Conservation (phyloP, 2,329 filamentous ascomycete species). For the Teratosphaeria viscida region DNA sequence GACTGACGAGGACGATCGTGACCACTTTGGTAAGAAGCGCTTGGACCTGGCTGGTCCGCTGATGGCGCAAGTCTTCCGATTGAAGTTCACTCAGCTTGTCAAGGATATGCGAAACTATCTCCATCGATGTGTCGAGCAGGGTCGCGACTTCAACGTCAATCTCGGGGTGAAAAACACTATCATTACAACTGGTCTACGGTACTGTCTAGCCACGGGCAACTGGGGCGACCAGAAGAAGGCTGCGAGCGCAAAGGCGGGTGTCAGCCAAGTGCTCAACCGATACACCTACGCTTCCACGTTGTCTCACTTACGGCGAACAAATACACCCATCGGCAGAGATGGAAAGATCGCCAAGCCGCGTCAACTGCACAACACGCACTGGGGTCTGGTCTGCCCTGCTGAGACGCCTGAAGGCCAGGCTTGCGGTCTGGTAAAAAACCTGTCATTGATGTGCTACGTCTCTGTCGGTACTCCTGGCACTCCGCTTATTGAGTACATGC, state of each 20-base stretch:
- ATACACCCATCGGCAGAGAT: slow-evolving; percentile 94
- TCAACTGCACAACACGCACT: slow-evolving; percentile 96
- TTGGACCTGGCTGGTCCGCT: slow-evolving; percentile 89
- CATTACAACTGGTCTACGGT: slow-evolving; percentile 87
- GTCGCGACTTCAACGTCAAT: slow-evolving; percentile 79
- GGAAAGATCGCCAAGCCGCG: slow-evolving; percentile 97
- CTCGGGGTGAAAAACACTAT: slow-evolving; percentile 86
- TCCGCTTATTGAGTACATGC: slow-evolving; percentile 91
- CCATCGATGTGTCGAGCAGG: slow-evolving; percentile 81
- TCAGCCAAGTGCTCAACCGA: slow-evolving; percentile 94
- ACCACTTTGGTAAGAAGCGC: slow-evolving; percentile 98
- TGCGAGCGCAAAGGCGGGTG: slow-evolving; percentile 85
- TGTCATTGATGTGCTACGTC: slow-evolving; percentile 97
- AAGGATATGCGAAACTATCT: slow-evolving; percentile 86
- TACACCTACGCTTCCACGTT: slow-evolving; percentile 96
- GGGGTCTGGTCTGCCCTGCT: slow-evolving; percentile 92
- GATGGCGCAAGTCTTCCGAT: slow-evolving; percentile 90
- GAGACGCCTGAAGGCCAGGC: slow-evolving; percentile 98
- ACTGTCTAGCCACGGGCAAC: slow-evolving; percentile 93
- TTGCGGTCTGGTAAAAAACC: slow-evolving; percentile 94
- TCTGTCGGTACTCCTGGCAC: slow-evolving; percentile 87
- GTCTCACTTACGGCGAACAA: slow-evolving; percentile 92
- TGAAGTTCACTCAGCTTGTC: slow-evolving; percentile 81
- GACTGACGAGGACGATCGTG: slow-evolving; percentile 89
- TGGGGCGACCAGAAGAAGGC: slow-evolving; percentile 99